Base-by-base conservation (phyloP, 495 filamentous ascomycete genomes). In the Beverwykella pulmonaria region DNA sequence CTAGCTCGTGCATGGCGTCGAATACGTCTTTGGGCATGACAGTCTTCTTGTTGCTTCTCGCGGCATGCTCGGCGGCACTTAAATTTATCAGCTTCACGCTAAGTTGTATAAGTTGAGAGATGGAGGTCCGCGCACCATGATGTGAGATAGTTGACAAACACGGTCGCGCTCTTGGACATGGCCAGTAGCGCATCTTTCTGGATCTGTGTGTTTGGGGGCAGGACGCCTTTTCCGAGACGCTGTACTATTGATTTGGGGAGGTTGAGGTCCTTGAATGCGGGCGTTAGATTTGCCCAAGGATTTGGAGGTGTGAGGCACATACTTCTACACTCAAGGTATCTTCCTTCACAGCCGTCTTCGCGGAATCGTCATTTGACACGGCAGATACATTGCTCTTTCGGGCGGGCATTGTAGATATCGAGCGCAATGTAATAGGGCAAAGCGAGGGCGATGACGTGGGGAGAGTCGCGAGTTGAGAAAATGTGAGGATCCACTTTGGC, bases 211-310 rank as follows among this genome's bases (percentile, higher is more conserved):
- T 97, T 96, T 6, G 93, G 85, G 0, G 94, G 94, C n/a, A 98
- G 83, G n/a, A 96, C 92, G 61, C 92, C 89, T 82, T 98, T 98
- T 1, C 93, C 94, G 6, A 98, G 86, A 23, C 94, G 87, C 50
- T 91, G 90, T 44, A 96, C 91, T 75, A 97, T 90, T n/a, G 92
- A 92, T 74, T 92, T 93, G 1, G 94, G 94, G 20, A 98, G 87
- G 41, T 84, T 90, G 60, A 96, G 88, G 74, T 98, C 94, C 93
- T 97, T 66, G n/a, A 39, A 41, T 22, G 12, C 12, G n/a, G n/a
- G 32, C 29, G 17, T 61, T 29, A 71, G 60, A 12, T 34, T 22
- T 36, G 1, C 47, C 57, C 10, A 10, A 14, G 3, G 41, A n/a
- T 2, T 20, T 15, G 36, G 22, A 52, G 36, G 26, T 27, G 47